Base-by-base conservation (phyloP, 139 green algal species). In the Chlamydomonas schloesseri region DNA sequence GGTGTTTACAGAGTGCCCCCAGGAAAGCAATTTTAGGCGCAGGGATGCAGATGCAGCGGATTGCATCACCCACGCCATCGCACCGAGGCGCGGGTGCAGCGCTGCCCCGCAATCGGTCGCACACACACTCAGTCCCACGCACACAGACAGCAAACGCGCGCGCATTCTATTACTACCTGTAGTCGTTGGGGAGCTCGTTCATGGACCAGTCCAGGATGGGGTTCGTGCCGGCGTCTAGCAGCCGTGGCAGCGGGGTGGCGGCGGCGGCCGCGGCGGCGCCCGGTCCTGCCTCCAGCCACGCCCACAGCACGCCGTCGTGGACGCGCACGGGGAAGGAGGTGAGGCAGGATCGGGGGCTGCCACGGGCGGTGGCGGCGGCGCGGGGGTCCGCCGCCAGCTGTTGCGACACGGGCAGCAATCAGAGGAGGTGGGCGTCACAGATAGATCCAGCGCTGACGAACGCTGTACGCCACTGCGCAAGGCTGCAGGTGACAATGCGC, bases 201-300 rank as follows among this genome's bases (percentile, higher is more conserved):
- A 84, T 86, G 50, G 46, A 37, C 67, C 67, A 73, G 68, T 73
- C 36, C 0, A 14, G 6, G 18, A 31, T 6, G n/a, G 50, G 11
- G 8, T 4, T n/a, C 18, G n/a, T 58, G 0, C 23, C 31, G 11
- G 55, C 50, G 34, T n/a, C 24, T 33, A 60, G 31, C 23, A 78
- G 31, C n/a, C 1, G 21, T 24, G 68, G 67, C 47, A 57, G 36
- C 29, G 42, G 42, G 0, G 78, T 18, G 26, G 46, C 42, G 20
- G 20, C 33, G 18, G 8, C 20, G 21, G 29, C 64, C 6, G 29
- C 29, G 8, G n/a, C 64, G 6, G 64, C 78, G 64, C 53, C 64
- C 29, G 23, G 15, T n/a, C 64, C 67, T 15, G 20, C 64, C 60
- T 91, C 88, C 31, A 91, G 72, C 88, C 88, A 91, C 1, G 71